phyloP scores from a whole-genome alignment of 2,329 filamentous ascomycete species.

The Cladosporium cucumerinum region DNA sequence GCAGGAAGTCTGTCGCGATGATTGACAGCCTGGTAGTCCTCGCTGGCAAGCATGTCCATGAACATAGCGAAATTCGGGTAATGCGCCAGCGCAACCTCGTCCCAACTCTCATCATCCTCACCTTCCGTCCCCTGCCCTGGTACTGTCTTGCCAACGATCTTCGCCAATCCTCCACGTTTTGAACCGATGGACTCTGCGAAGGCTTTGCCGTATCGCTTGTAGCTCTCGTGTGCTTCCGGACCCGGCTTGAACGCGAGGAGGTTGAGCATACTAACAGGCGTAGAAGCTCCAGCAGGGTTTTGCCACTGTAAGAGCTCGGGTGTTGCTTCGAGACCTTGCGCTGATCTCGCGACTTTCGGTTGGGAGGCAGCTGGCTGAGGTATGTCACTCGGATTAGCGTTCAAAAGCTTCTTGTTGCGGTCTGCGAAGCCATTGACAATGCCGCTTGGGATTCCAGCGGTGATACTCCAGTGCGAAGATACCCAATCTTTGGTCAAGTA shows the following conservation, averaged over 20 bases:
- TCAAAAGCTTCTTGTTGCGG: conserved; percentile 40
- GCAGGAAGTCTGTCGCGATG: conserved; percentile 48
- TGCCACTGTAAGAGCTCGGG: conserved; percentile 53
- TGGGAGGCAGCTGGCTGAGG: conserved; percentile 37
- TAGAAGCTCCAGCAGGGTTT: conserved; percentile 19
- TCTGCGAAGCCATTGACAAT: conserved; percentile 37
- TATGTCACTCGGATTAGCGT: conserved; percentile 30
- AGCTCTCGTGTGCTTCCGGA: conserved; percentile 48
- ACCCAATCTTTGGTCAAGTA: conserved; percentile 28
- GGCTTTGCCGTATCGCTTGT: conserved; percentile 57
- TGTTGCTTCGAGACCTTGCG: conserved; percentile 55
- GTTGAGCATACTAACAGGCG: conserved; percentile 62
- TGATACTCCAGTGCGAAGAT: conserved; percentile 32
- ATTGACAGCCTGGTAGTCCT: conserved; percentile 60
- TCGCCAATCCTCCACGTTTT: conserved; percentile 55
- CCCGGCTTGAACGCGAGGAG: conserved; percentile 55
- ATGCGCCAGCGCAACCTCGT: conserved; percentile 63
- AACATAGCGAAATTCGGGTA: conserved; percentile 62
- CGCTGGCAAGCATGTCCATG: conserved; percentile 56
- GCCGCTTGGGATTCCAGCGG: conserved; percentile 44
- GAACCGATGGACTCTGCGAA: conserved; percentile 50
- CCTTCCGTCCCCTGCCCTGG: conserved; percentile 29
- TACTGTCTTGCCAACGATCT: conserved; percentile 59
- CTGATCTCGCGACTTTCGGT: conserved; percentile 34
- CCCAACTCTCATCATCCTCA: conserved; percentile 45